Evolutionary conservation across 2,329 filamentous ascomycete genomes (phyloP).

Genomic region (Talaromyces sp.): DNA sequence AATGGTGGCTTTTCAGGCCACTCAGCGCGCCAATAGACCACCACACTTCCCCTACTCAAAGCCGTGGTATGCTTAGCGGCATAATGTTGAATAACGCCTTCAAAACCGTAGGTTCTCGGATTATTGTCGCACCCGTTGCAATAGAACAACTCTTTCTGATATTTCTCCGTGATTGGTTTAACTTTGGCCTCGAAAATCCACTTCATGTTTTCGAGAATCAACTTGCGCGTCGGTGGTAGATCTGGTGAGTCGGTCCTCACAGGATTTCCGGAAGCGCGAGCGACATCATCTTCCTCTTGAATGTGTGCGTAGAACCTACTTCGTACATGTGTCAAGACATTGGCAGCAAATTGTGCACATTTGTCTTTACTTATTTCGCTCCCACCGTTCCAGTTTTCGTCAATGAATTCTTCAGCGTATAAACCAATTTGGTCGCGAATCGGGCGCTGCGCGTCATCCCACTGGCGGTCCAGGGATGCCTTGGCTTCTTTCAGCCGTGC

Average conservation of each 20-base stretch:
- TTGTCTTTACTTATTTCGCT: constrained; percentile 58
- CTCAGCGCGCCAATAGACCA: constrained; percentile 73
- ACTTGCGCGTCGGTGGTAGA: constrained; percentile 53
- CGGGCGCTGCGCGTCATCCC: constrained; percentile 64
- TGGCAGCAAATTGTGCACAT: constrained; percentile 63
- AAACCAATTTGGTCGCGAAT: constrained; percentile 58
- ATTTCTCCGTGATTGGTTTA: constrained; percentile 60
- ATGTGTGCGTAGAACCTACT: constrained; percentile 60
- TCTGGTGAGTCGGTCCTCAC: constrained; percentile 45
- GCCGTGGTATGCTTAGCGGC: constrained; percentile 71
- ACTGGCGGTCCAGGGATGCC: constrained; percentile 60
- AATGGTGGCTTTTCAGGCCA: constrained; percentile 76
- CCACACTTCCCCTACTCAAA: constrained; percentile 64
- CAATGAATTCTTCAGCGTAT: constrained; percentile 66
- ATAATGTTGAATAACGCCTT: constrained; percentile 75
- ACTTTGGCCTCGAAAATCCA: constrained; percentile 76
- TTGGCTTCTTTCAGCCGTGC: constrained; percentile 47
- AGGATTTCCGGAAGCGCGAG: constrained; percentile 42
- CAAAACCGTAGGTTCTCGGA: constrained; percentile 66
- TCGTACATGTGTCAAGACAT: constrained; percentile 63
- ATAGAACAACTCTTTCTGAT: constrained; percentile 67
- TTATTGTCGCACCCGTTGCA: constrained; percentile 64
- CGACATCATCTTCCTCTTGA: constrained; percentile 47
- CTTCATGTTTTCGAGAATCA: constrained; percentile 80
- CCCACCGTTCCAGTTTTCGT: constrained; percentile 59